Evolutionary conservation across 1,284 basidiomycete species (phyloP), one percentile per base, ranked within the genome.

Genomic region (Rhodotorula sp.): DNA sequence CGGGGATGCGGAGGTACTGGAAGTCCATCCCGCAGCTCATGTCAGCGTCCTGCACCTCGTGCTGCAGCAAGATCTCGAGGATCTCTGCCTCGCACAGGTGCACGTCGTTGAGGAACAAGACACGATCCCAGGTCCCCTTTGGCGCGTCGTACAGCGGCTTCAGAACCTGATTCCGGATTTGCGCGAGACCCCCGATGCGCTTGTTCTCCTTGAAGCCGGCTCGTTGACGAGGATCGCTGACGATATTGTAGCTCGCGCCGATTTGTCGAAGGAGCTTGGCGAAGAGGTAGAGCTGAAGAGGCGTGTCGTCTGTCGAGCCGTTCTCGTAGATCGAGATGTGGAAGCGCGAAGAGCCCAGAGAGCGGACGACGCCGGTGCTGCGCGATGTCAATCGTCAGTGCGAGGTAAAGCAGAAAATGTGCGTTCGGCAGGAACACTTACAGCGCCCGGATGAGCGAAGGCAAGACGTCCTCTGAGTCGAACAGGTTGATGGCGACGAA

Each of bases 1-100:
- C 80, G 46, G 40, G 40, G 16, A 70, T 69, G 28, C 31, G n/a
- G 13, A 70, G 65, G 52, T 62, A 61, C 64, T 73, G 65, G 53
- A 64, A 81, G 76, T 83, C 82, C 78, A 81, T 80, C 24, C 81
- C 80, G 68, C 82, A 83, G 16, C 79, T 80, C 80, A 82, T 81
- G 76, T 80, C 78, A 5, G 82, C 80, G 61, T 78, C 77, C 74
- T 82, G 80, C 64, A 65, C 73, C 65, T 80, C 77, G 70, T 82
- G 80, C 75, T 82, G 80, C 58, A 81, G 79, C 64, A 83, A 72
- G 57, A 83, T 71, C 71, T 83, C 82, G 57, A 82, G 75, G 53
- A 81, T 76, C 65, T 83, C 82, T 26, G 77, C 71, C 11, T 80
- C 79, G 59, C 79, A 80, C 60, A 81, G 76, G 60, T 81, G 80